A percentile compares a stretch with the other conserved stretches of the same genome.
These are phyloP conservation scores for Quercus phellos DNA, from an alignment of 331 rosid genomes.

Conservation along the genomic window DNA sequence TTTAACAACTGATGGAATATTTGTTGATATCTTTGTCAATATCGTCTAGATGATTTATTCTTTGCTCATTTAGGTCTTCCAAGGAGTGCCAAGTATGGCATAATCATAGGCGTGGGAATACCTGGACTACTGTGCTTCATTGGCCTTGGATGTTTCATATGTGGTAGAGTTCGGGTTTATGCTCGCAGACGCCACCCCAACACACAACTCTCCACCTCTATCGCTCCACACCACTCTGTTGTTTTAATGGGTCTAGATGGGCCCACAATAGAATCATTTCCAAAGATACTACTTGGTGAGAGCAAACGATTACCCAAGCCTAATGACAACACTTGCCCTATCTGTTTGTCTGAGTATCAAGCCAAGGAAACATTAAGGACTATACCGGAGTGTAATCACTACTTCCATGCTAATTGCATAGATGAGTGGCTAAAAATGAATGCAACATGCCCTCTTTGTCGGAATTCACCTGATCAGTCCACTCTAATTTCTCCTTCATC, in stretches of 20 bases:
- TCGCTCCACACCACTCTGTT: background rate
- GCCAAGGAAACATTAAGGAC: slow-evolving; percentile 42
- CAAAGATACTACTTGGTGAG: slow-evolving; percentile 39
- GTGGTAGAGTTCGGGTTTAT: background rate
- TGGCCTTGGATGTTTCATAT: slow-evolving; percentile 24
- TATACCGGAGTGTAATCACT: slow-evolving; percentile 49
- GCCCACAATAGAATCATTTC: slow-evolving; percentile 52
- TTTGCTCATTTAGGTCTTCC: slow-evolving; percentile 33
- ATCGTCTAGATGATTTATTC: background rate
- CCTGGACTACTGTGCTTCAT: slow-evolving; percentile 45
- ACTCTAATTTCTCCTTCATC: slow-evolving; percentile 2
- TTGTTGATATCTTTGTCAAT: background rate
- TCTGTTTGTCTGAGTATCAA: slow-evolving; percentile 42
- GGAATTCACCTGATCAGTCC: slow-evolving; percentile 23
- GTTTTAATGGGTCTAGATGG: slow-evolving; percentile 41
- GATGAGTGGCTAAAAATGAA: slow-evolving; percentile 57
- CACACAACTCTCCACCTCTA: background rate
- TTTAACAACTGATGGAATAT: too few relatives aligned
- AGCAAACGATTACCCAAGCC: slow-evolving; percentile 45
- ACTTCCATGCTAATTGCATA: slow-evolving; percentile 45
- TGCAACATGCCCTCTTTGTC: slow-evolving; percentile 45
- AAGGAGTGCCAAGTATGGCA: slow-evolving; percentile 42
- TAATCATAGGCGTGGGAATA: slow-evolving; percentile 44
- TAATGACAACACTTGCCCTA: slow-evolving; percentile 37
- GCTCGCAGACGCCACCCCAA: background rate